Evolutionary conservation across 2,329 filamentous ascomycete genomes (phyloP).

Genomic region (Colletotrichum lini): DNA sequence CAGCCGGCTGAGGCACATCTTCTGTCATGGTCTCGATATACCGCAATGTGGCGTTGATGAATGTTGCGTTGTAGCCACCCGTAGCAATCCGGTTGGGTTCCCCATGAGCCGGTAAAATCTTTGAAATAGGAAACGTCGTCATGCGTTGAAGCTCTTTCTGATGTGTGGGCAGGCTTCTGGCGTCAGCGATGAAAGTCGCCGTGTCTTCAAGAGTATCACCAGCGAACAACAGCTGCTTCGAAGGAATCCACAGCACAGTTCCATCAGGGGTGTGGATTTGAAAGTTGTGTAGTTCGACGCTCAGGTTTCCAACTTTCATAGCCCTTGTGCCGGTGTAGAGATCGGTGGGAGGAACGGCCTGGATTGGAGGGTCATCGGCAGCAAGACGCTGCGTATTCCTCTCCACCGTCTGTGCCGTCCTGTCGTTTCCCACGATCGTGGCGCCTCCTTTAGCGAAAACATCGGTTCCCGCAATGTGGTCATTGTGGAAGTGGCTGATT

Average conservation of each 20-base stretch:
- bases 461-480: conserved; percentile 35
- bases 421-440: conserved; percentile 31
- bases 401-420: conserved; percentile 21
- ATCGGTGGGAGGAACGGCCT: conserved; percentile 31
- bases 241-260: conserved; percentile 34
- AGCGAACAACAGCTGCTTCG: conserved; percentile 35
- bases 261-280: conserved; percentile 37
- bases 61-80: conserved; percentile 38
- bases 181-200: conserved; percentile 37
- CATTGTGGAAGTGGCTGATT: conserved; percentile 40
- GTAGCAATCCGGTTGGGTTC: conserved; percentile 29
- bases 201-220: conserved; percentile 40
- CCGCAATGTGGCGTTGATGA: conserved; percentile 34
- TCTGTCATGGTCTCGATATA: conserved; percentile 39
- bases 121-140: conserved; percentile 26
- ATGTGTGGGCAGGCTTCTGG: conserved; percentile 22
- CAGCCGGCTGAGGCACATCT: conserved; percentile 31
- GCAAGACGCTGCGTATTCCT: conserved; percentile 28
- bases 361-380: conserved; percentile 32
- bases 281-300: conserved; percentile 38
- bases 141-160: conserved; percentile 35
- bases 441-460: conserved; percentile 36
- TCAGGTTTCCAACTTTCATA: conserved; percentile 33
- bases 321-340: conserved; percentile 21
- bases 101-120: conserved; percentile 37